phyloP scores from a whole-genome alignment of 1,139 yeast species.

The Pichia sorboxylosa region DNA sequence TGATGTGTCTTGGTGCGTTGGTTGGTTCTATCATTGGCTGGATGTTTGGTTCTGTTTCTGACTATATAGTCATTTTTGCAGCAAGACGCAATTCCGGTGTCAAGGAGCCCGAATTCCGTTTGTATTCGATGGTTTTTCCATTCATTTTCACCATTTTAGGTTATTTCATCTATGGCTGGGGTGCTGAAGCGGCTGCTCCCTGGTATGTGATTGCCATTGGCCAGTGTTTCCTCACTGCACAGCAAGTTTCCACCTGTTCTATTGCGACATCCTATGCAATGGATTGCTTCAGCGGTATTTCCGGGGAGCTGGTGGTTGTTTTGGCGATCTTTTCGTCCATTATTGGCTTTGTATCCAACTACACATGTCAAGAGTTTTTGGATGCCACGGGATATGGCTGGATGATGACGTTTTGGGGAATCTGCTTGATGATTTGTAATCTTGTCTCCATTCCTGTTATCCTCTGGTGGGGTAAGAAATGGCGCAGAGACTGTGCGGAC shows the following conservation, averaged over 20 bases:
- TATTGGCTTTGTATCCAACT: constrained; percentile 12
- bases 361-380: constrained; percentile 10
- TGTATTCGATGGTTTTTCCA: constrained; percentile 18
- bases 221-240: constrained; percentile 32
- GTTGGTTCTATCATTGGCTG: constrained; percentile 56
- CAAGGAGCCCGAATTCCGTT: constrained; percentile 45
- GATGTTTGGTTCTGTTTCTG: constrained; percentile 44
- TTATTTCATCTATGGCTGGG: constrained; percentile 65
- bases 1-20: constrained; percentile 57
- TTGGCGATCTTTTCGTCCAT: constrained; percentile 13
- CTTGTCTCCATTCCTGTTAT: constrained; percentile 10
- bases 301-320: constrained; percentile 25
- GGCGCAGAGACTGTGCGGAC: constrained; percentile 14
- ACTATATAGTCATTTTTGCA: constrained; percentile 9
- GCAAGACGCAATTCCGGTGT: constrained; percentile 56
- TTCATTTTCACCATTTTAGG: constrained; percentile 28
- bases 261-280: constrained; percentile 42
- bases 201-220: constrained; percentile 36
- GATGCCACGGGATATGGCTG: constrained; percentile 10
- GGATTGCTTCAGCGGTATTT: constrained; percentile 40
- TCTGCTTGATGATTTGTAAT: background rate
- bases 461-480: constrained; percentile 10
- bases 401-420: constrained; percentile 7
- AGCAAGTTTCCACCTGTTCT: constrained; percentile 44
- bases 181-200: constrained; percentile 30